Evolutionary conservation across 1,139 yeast species (phyloP), one percentile per base, ranked within the genome.

Genomic region (Blastobotrys petasosporus): DNA sequence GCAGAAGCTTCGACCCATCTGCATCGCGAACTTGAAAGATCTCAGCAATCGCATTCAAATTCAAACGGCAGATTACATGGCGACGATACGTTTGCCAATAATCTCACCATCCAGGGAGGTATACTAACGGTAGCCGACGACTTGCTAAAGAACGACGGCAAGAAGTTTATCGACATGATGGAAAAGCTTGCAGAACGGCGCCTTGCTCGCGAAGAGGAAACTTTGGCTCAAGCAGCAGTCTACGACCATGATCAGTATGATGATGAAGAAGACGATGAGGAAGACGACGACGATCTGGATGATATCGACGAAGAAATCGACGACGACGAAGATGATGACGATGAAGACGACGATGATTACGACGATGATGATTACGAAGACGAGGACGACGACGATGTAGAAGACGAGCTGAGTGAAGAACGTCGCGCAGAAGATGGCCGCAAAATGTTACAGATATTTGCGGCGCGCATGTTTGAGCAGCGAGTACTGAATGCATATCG

Each of bases 71-170:
- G 25, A 20, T 20, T 20, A 20, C 25, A 20, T 4, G 40, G 43
- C 32, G 45, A 42, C 2, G 47, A 40, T 37, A 61, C 63, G 42
- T 66, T 67, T 51, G 66, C 68, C 35, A 60, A 55, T 37, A 60
- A 62, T 35, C 54, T 67, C 17, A 60, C 68, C 3, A 64, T 68
- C 31, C 67, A 65, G 42, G 71, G 71, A 20, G 73, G 72, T 4
- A 63, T 80, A 20, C 70, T 80, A 43, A 75, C 77, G 11, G 83
- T 85, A 44, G 92, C 94, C 0, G 94, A 85, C 54, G 94, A 85
- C 59, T 65, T 86, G 30, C 68, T 85, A 48, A 78, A 77, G 52
- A 82, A 83, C 59, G 87, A 83, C 54, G 95, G 95, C 28, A 75
- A 75, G 54, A 75, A 79, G 45, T 85, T 85, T 56, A 75, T 86